phyloP scores from a whole-genome alignment of 257 asterid genomes.

The Solanum chmielewskii region DNA sequence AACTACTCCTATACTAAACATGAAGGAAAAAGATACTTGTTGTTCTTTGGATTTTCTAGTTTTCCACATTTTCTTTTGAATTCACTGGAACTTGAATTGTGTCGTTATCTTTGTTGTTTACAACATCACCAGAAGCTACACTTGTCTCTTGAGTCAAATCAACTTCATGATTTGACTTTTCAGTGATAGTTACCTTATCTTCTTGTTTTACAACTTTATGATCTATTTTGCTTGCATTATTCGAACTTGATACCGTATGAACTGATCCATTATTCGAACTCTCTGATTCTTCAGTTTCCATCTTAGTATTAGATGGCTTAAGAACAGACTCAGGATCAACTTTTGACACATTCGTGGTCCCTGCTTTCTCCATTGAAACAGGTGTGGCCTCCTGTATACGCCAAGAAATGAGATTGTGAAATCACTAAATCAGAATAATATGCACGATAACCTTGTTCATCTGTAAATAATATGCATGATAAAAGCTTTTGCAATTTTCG shows the following conservation, averaged over 20 bases:
- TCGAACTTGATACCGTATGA: not conserved
- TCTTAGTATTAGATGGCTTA: not conserved
- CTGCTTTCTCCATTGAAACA: constrained; percentile 8
- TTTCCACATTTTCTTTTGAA: not conserved
- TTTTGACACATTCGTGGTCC: constrained; percentile 8
- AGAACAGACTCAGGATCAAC: not conserved
- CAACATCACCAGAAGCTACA: constrained; percentile 2
- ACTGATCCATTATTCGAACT: not conserved
- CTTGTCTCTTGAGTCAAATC: not conserved
- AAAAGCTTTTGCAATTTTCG: not conserved
- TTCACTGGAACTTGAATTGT: not conserved
- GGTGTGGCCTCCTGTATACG: constrained; percentile 20
- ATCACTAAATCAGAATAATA: not conserved
- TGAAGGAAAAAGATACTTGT: not conserved
- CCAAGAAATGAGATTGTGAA: not conserved
- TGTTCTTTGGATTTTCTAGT: not conserved
- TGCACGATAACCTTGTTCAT: not conserved
- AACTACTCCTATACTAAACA: not conserved
- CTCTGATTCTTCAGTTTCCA: not conserved
- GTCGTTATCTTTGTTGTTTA: constrained; percentile 7
- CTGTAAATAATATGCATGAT: not conserved
- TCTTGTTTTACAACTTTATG: not conserved
- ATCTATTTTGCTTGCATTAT: not conserved
- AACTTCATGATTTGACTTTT: not conserved
- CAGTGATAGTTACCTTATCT: not conserved